phyloP scores from a whole-genome alignment of 2,329 filamentous ascomycete species.

The Pseudonectria buxi region DNA sequence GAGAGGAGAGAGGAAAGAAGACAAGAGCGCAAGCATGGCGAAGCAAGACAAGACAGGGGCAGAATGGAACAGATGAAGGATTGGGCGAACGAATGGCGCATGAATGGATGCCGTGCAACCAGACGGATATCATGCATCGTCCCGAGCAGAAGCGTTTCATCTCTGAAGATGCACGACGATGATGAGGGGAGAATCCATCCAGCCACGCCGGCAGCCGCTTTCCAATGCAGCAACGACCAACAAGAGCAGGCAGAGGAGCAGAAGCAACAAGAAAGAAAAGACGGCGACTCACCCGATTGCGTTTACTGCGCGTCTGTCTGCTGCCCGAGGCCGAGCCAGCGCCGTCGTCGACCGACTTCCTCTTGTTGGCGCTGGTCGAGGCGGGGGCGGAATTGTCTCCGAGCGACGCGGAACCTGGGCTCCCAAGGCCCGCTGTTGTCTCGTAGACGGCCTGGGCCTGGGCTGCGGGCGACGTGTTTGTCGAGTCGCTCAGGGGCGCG shows the following conservation, averaged over 20 bases:
- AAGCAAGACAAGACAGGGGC: too few relatives aligned
- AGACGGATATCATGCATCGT: not conserved
- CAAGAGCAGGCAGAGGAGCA: not conserved
- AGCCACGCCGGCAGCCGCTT: too few relatives aligned
- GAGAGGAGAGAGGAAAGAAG: too few relatives aligned
- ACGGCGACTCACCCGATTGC: constrained; percentile 45
- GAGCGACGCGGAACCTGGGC: constrained; percentile 34
- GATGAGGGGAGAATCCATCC: too few relatives aligned
- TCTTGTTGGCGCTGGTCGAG: constrained; percentile 25
- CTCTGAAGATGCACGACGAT: too few relatives aligned
- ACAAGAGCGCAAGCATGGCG: too few relatives aligned
- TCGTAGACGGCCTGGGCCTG: constrained; percentile 27
- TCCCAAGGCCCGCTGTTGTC: constrained; percentile 25
- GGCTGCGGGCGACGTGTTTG: constrained; percentile 17
- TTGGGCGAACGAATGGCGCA: not conserved
- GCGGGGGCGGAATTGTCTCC: constrained; percentile 44
- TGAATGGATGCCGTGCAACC: not conserved
- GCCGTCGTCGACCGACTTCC: constrained; percentile 37
- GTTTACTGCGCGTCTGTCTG: constrained; percentile 53
- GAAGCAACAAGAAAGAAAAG: not conserved
- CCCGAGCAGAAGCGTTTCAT: too few relatives aligned
- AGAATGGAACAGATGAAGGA: too few relatives aligned
- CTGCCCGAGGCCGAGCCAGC: constrained; percentile 12
- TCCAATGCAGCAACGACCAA: too few relatives aligned
- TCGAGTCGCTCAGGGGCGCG: constrained; percentile 8